Percentiles rank a stretch among this genome's conserved stretches.
phyloP scores from a whole-genome alignment of 257 asterid species.

The Penstemon davidsonii region DNA sequence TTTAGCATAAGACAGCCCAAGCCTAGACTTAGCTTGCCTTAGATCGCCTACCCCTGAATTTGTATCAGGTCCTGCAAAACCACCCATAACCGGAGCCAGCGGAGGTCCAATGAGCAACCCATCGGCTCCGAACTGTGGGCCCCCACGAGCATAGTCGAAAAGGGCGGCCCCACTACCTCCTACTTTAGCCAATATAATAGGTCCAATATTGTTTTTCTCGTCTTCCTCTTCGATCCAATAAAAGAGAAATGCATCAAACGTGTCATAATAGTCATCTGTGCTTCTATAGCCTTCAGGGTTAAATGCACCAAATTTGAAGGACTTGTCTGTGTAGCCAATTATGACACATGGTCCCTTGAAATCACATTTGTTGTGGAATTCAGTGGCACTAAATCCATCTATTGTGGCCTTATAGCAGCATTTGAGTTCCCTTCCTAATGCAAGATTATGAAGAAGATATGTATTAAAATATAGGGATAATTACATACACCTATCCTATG shows the following conservation, averaged over 20 bases:
- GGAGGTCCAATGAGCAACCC: constrained; percentile 91
- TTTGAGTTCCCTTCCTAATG: constrained; percentile 62
- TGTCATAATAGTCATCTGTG: constrained; percentile 82
- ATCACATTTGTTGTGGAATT: constrained; percentile 72
- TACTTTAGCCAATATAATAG: constrained; percentile 64
- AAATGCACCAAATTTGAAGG: constrained; percentile 81
- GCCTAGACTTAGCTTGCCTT: constrained; percentile 81
- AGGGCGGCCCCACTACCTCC: constrained; percentile 97
- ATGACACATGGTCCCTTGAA: constrained; percentile 93
- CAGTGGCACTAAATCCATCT: constrained; percentile 86
- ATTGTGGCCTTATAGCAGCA: constrained; percentile 82
- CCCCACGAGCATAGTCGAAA: constrained; percentile 89
- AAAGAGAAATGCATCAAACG: constrained; percentile 83
- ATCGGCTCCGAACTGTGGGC: constrained; percentile 94
- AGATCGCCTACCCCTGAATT: constrained; percentile 78
- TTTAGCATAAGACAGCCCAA: constrained; percentile 82
- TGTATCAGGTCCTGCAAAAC: constrained; percentile 88
- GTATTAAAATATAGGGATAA: no score
- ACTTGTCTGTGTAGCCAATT: constrained; percentile 62
- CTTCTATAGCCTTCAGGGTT: constrained; percentile 92
- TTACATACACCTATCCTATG: no score
- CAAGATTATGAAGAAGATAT: neutral
- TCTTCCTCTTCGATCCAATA: constrained; percentile 48
- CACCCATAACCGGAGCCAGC: constrained; percentile 90
- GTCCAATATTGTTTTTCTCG: constrained; percentile 16